Evolutionary conservation across 2,329 filamentous ascomycete genomes (phyloP), one percentile per base, ranked within the genome.

Genomic region (Exophiala bonariae): DNA sequence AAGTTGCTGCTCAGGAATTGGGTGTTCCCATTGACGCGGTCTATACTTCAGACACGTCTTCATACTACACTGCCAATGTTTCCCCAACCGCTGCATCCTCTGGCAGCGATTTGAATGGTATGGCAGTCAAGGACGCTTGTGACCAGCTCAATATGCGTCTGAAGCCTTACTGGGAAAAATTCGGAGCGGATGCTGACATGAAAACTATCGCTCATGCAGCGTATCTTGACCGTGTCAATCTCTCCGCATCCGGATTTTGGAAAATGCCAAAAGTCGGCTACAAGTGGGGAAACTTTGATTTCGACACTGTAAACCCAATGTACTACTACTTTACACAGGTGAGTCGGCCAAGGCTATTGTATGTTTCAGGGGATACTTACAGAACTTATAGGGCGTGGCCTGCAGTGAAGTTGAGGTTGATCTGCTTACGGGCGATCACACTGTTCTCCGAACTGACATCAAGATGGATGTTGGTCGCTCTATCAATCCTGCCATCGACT

Each of bases 261-360:
- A 92, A 90, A 65, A 99, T 93, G 0, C 93, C 93, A 0, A 91
- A 97, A 56, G 96, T 99, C 57, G 93, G 93, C 2, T 99, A 96
- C 63, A 82, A 83, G 1, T 99, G 93, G 93, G 89, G 84, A 8
- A 37, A 37, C 18, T 37, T 19, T n/a, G 35, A 37, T 19, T 4
- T 19, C 7, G 18, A 20, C 9, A 37, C 35, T 8, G 18, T 19
- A 8, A 37, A 20, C 10, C 35, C 35, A 68, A 95, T 97, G 91
- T 99, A 90, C 78, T 99, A 92, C 74, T 99, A 99, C 77, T 99
- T 97, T 72, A 97, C 93, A 0, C 92, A 97, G 35, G 35, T 37
- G 20, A 37, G 35, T 22, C 18, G 8, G 16, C 18, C 35, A 8
- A 18, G 10, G 4, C 18, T 22, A 7, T 10, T 8, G 18, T 37